Percentiles rank a stretch among this genome's conserved stretches.
Evolutionary conservation across 2,329 filamentous ascomycete genomes (phyloP).

Genomic region (Hypoxylon sp.): DNA sequence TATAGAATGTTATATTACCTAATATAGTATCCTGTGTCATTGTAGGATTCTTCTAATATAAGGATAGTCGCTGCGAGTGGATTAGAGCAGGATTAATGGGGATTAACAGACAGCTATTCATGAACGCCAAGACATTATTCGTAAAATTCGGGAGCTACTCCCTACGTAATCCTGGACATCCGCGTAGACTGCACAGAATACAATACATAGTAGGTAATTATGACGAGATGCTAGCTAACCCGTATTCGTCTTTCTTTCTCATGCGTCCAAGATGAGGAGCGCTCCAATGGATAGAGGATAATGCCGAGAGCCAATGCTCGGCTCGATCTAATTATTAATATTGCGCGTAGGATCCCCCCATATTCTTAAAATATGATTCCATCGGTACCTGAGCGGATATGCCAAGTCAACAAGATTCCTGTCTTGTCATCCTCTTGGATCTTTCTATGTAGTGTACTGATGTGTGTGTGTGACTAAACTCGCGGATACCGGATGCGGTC

Average conservation of each 20-base stretch:
- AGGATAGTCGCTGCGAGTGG: background rate
- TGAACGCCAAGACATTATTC: background rate
- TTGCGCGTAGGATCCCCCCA: conserved; percentile 9
- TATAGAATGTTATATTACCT: background rate
- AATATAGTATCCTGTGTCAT: background rate
- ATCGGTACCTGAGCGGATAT: conserved; percentile 28
- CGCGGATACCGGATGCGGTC: conserved; percentile 15
- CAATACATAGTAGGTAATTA: conserved; percentile 6
- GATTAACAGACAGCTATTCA: background rate
- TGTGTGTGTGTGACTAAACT: background rate
- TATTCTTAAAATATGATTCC: conserved; percentile 15
- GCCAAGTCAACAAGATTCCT: conserved; percentile 30
- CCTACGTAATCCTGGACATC: background rate
- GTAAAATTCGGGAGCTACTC: background rate
- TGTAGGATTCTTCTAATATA: background rate
- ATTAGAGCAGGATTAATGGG: background rate
- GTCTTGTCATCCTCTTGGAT: conserved; percentile 18
- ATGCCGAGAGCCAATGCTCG: conserved; percentile 17
- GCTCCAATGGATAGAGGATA: conserved; percentile 17
- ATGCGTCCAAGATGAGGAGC: background rate
- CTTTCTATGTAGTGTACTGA: background rate
- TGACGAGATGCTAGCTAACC: background rate
- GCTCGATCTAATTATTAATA: conserved; percentile 6
- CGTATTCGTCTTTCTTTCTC: background rate
- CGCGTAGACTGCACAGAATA: background rate